Base-by-base conservation (phyloP, 2,329 filamentous ascomycete species). In the Botrytis deweyae region DNA sequence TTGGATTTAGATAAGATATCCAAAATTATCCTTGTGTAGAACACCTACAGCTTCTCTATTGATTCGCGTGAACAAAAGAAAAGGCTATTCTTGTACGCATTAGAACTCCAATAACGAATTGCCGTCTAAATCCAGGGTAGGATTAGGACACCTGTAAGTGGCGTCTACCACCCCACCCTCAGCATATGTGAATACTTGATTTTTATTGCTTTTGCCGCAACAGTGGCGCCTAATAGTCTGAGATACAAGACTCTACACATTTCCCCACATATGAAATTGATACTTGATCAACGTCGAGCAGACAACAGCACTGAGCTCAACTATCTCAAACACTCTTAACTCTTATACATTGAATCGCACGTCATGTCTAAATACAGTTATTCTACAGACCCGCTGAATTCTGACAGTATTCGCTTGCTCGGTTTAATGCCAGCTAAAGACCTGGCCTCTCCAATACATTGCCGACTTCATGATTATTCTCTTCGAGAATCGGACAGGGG, bases 401-500 rank as follows among this genome's bases (percentile, higher is more conserved):
- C 16, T 36, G 9, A 33, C 5, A 52, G 59, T 44, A 46, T 62
- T 25, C 69, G 55, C 7, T 62, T 71, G 16, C 69, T 71, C 18
- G 29, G 9, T 20, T 25, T 64, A 9, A 18, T 71, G 52, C 49
- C 67, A 42, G 16, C 3, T 9, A 33, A 42, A 44, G 36, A 70
- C n/a, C 33, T 18, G 6, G 6, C 38, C n/a, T 10, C 67, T 12
- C 55, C 29, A 46, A 29, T 71, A 33, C 12, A 52, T 6, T 71
- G 42, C 58, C 25, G 33, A 62, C 33, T 71, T 29, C 38, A 62
- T 44, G 16, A 46, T 10, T 71, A 71, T 58, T 25, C 64, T 63
- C 72, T 73, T 22, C 55, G 40, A 55, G 25, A 61, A 52, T 20
- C 52, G 12, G 36, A 36, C 6, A 33, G 12, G 44, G 46, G 42